These are phyloP conservation scores for Globisporangium spiculum DNA, from an alignment of 352 stramenopile genomes.

Conservation along the genomic window DNA sequence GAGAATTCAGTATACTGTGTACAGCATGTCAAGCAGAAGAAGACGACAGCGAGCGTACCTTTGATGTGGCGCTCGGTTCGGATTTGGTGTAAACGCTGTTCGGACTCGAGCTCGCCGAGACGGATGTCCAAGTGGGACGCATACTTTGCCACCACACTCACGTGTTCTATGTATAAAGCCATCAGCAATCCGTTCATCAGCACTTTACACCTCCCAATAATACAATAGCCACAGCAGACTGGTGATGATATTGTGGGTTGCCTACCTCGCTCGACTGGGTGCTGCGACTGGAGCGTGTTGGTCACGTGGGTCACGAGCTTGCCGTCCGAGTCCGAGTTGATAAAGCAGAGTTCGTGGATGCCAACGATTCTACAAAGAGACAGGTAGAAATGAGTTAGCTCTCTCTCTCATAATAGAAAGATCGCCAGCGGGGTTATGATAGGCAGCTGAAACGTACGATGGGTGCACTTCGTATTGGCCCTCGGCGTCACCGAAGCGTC, in stretches of 20 bases:
- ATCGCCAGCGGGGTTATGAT: not conserved
- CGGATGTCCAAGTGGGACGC: conserved; percentile 75
- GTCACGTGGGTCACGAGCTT: conserved; percentile 84
- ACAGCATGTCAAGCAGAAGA: not conserved
- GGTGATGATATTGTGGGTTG: not conserved
- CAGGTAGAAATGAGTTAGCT: not conserved
- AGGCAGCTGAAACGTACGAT: conserved; percentile 30
- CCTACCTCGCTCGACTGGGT: conserved; percentile 72
- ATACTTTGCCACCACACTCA: conserved; percentile 81
- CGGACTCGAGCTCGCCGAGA: conserved; percentile 75
- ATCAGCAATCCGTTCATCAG: conserved; percentile 2
- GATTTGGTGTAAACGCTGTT: conserved; percentile 74
- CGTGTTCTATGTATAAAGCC: conserved; percentile 43
- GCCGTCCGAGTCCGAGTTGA: conserved; percentile 64
- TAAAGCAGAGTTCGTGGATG: conserved; percentile 71
- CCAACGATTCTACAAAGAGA: conserved; percentile 36
- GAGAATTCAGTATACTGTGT: not conserved
- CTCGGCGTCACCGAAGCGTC: conserved; percentile 58
- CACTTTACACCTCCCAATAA: not conserved
- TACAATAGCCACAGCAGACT: not conserved
- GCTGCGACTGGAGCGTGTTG: conserved; percentile 74
- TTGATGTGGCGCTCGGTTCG: conserved; percentile 76
- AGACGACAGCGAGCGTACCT: conserved; percentile 22
- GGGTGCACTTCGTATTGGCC: conserved; percentile 66
- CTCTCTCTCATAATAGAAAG: not conserved